Conservation (phyloP, 495 filamentous ascomycete species). For the Penicillium salamii region DNA sequence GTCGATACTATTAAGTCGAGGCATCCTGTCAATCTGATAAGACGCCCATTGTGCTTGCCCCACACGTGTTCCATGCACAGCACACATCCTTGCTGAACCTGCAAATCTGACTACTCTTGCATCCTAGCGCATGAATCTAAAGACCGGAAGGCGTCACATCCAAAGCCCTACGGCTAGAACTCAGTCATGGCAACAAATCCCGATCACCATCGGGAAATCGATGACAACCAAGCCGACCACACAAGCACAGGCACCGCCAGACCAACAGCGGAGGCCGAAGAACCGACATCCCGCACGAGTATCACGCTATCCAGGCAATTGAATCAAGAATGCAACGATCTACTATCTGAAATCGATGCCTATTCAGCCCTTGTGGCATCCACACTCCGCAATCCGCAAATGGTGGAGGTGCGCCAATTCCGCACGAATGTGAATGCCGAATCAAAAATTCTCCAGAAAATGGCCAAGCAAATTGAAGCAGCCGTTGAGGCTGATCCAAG, state of each 20-base stretch:
- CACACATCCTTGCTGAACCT: too few species aligned
- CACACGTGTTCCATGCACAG: too few species aligned
- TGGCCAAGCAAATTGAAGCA: slow-evolving; percentile 28
- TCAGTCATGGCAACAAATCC: not conserved
- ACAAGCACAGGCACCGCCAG: not conserved
- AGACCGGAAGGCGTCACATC: too few species aligned
- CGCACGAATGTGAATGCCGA: slow-evolving; percentile 48
- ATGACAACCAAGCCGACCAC: slow-evolving; percentile 1
- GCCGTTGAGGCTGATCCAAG: not conserved
- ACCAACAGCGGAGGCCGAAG: not conserved
- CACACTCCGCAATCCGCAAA: slow-evolving; percentile 45
- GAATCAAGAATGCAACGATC: slow-evolving; percentile 36
- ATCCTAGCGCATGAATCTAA: too few species aligned
- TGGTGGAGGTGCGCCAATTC: slow-evolving; percentile 52
- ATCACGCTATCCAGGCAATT: slow-evolving; percentile 24
- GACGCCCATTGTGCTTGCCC: too few species aligned
- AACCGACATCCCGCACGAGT: slow-evolving; percentile 12
- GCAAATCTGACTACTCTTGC: too few species aligned
- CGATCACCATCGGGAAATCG: not conserved
- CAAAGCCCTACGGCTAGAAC: not conserved
- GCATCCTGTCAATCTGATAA: too few species aligned
- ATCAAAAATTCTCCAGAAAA: slow-evolving; percentile 46
- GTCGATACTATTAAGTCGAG: too few species aligned
- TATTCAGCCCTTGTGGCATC: slow-evolving; percentile 43
- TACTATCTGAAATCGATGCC: slow-evolving; percentile 48